Conservation (phyloP, 1,139 yeast genomes). For the Geotrichum histeridarum region DNA sequence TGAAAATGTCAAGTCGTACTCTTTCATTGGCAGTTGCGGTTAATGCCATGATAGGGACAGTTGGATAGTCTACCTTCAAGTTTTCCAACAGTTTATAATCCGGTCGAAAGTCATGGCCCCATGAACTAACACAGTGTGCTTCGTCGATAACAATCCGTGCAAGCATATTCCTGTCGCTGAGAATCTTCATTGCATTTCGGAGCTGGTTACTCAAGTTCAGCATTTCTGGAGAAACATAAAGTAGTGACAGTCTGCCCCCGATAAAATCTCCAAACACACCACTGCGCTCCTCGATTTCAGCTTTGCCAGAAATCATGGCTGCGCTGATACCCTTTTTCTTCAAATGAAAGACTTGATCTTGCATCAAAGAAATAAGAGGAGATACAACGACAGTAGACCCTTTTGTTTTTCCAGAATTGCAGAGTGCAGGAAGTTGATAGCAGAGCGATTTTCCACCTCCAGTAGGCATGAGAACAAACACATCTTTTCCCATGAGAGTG, state of each 20-base stretch:
- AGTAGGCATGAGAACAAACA: conserved; percentile 95
- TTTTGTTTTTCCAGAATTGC: conserved; percentile 59
- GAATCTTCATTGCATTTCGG: conserved; percentile 22
- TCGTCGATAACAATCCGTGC: conserved; percentile 95
- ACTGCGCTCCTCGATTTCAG: conserved; percentile 45
- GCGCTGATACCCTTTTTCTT: conserved; percentile 64
- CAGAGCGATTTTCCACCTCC: conserved; percentile 98
- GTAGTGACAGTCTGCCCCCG: conserved; percentile 61
- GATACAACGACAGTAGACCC: conserved; percentile 95
- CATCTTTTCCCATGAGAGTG: conserved; percentile 78
- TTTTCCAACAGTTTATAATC: conserved; percentile 79
- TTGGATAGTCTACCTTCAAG: conserved; percentile 69
- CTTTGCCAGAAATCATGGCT: conserved; percentile 40
- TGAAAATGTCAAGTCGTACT: conserved; percentile 71
- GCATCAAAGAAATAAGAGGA: conserved; percentile 93
- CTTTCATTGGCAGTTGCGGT: conserved; percentile 97
- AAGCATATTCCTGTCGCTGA: conserved; percentile 48
- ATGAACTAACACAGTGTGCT: conserved; percentile 96
- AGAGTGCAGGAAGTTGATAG: conserved; percentile 89
- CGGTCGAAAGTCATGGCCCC: conserved; percentile 99
- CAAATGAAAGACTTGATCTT: conserved; percentile 89
- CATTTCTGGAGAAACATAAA: conserved; percentile 95
- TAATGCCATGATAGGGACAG: conserved; percentile 86
- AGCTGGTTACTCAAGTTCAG: conserved; percentile 57
- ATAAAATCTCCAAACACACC: conserved; percentile 61